phyloP scores from a whole-genome alignment of 306 rosid genomes.

The Dryas alaskensis region DNA sequence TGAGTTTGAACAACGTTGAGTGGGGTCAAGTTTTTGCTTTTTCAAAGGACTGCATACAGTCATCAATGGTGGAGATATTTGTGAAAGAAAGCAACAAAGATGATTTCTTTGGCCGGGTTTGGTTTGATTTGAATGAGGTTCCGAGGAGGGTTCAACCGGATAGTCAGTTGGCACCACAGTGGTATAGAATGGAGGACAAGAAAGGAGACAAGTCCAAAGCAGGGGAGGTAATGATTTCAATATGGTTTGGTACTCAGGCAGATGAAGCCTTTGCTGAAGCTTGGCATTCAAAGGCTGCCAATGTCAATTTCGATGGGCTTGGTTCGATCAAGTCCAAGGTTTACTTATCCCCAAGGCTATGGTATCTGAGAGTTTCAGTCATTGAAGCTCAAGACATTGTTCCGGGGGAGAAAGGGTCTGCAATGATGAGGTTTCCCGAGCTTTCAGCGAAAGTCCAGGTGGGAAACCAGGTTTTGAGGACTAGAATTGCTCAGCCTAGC shows the following conservation, averaged over 20 bases:
- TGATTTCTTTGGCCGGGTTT: constrained; percentile 47
- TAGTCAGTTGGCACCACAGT: constrained; percentile 62
- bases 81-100: constrained; percentile 54
- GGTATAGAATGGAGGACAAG: constrained; percentile 67
- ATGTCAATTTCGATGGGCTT: constrained; percentile 58
- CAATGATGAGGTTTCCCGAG: constrained; percentile 52
- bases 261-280: constrained; percentile 66
- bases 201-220: constrained; percentile 47
- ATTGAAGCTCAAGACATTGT: constrained; percentile 63
- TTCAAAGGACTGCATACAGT: constrained; percentile 53
- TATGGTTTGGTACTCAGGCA: constrained; percentile 70
- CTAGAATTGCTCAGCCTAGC: constrained; percentile 40
- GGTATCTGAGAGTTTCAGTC: constrained; percentile 49
- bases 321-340: constrained; percentile 65
- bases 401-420: constrained; percentile 43
- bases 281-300: constrained; percentile 65
- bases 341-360: constrained; percentile 58
- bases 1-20: constrained; percentile 29
- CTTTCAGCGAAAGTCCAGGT: constrained; percentile 46
- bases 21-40: constrained; percentile 63
- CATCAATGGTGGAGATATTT: constrained; percentile 51
- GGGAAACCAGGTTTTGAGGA: constrained; percentile 52
- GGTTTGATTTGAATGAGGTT: constrained; percentile 61
- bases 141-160: constrained; percentile 57
- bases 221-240: constrained; percentile 53